Evolutionary conservation across 352 stramenopile species (phyloP), one percentile per base, ranked within the genome.

Genomic region (Pythium sp.): DNA sequence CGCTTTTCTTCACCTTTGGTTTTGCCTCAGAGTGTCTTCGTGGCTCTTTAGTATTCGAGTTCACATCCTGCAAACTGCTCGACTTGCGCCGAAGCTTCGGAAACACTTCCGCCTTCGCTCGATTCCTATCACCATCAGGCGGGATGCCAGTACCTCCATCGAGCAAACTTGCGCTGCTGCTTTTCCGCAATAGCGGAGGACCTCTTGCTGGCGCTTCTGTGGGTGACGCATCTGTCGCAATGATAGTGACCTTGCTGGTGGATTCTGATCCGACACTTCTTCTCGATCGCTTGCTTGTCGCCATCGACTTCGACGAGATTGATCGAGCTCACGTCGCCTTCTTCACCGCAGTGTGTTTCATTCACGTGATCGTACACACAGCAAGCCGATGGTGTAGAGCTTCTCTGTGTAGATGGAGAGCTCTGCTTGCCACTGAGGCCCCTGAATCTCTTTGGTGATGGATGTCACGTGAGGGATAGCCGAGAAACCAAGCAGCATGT

Each of bases 121-220:
- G 36, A 14, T 53, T 55, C 5, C 64, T 51, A 11, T n/a, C 15
- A 3, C 14, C 28, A 11, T 61, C 67, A 9, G 32, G 54, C 3
- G 55, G 62, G 59, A 11, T 46, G 9, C 12, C 24, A 67, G 7
- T 32, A 18, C 14, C n/a, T 0, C 69, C 73, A 30, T 90, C 83
- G 0, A 92, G 43, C 1, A 88, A 43, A 56, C 78, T 82, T 14
- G 74, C 64, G 41, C 80, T 90, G 41, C 80, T 90, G 67, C 78
- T 90, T 70, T 91, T 91, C 5, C 81, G 78, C 41, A 86, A 60
- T 22, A 92, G 51, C 2, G 62, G 65, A 4, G 62, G 68, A 32
- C 43, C 22, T 36, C 38, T 55, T 4, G 24, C 26, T 36, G 22
- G 12, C 32, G 22, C 36, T 9, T 49, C 41, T 8, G 7, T 22